These are phyloP conservation scores for Ganoderma lingzhi DNA, from an alignment of 1,284 basidiomycete genomes.

Conservation along the genomic window DNA sequence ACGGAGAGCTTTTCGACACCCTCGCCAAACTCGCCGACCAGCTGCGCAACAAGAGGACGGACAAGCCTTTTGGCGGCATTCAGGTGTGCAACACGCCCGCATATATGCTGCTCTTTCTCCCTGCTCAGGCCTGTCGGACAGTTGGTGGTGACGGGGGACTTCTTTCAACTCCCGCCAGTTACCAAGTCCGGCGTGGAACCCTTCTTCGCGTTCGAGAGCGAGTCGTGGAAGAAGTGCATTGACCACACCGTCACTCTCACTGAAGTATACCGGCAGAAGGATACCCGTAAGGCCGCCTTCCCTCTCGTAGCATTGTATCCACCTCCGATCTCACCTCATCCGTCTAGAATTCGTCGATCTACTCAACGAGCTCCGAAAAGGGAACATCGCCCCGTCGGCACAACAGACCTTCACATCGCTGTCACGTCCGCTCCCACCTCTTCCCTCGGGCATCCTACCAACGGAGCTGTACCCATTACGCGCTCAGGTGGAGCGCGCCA, in stretches of 20 bases:
- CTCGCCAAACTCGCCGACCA: conserved; percentile 51
- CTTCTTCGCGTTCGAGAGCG: conserved; percentile 90
- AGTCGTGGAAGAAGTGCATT: conserved; percentile 84
- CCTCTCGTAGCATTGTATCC: not conserved
- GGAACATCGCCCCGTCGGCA: conserved; percentile 53
- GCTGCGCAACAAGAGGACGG: conserved; percentile 60
- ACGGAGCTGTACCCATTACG: conserved; percentile 74
- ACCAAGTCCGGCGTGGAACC: conserved; percentile 53
- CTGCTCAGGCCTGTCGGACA: conserved; percentile 34
- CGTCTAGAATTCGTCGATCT: conserved; percentile 85
- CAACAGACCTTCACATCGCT: conserved; percentile 57
- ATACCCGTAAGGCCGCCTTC: conserved; percentile 42
- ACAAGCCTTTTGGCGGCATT: conserved; percentile 92
- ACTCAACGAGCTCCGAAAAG: conserved; percentile 91
- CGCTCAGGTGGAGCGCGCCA: conserved; percentile 65
- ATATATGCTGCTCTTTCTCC: not conserved
- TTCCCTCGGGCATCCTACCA: conserved; percentile 56
- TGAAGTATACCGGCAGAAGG: conserved; percentile 86
- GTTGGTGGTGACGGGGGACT: conserved; percentile 94
- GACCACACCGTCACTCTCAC: conserved; percentile 85
- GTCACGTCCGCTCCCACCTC: conserved; percentile 46
- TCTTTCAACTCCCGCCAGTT: conserved; percentile 97
- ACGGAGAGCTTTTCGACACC: conserved; percentile 92
- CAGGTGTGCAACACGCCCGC: conserved; percentile 62
- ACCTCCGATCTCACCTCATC: not conserved